Evolutionary conservation across 768 basidiomycete species (phyloP).

Genomic region (Omphalotus guepiniiformis): DNA sequence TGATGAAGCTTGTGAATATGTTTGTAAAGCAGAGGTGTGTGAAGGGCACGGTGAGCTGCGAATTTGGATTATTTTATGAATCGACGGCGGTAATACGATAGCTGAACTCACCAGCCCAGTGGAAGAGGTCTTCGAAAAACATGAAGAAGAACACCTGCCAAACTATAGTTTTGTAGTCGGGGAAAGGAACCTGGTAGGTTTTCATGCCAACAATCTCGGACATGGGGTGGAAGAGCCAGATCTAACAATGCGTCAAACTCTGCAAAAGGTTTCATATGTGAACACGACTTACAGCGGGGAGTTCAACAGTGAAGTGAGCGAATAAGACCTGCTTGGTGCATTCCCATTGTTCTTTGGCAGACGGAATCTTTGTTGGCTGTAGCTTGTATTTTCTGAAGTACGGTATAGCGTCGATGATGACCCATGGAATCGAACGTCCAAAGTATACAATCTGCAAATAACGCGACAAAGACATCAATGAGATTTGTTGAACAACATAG

Average conservation of each 20-base stretch:
- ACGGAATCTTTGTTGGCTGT: constrained; percentile 81
- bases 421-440: constrained; percentile 91
- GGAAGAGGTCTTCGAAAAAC: constrained; percentile 94
- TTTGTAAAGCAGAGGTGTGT: constrained; percentile 81
- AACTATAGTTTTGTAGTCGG: constrained; percentile 59
- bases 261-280: not conserved
- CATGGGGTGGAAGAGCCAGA: constrained; percentile 88
- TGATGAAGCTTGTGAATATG: constrained; percentile 97
- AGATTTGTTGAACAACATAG: constrained; percentile 4
- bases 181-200: constrained; percentile 93
- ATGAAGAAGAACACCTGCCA: constrained; percentile 88
- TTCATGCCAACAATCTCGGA: constrained; percentile 85
- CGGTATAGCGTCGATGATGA: constrained; percentile 90
- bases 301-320: constrained; percentile 93
- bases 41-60: constrained; percentile 83
- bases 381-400: constrained; percentile 95
- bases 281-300: constrained; percentile 66
- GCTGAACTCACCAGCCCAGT: constrained; percentile 67
- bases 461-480: not conserved
- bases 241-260: constrained; percentile 37
- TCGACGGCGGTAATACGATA: not conserved
- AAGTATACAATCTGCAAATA: constrained; percentile 83
- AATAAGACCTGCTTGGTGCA: constrained; percentile 93
- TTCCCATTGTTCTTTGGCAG: constrained; percentile 83
- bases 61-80: constrained; percentile 4